Conservation (phyloP, 2,329 filamentous ascomycete genomes). For the Metarhizium humberi region DNA sequence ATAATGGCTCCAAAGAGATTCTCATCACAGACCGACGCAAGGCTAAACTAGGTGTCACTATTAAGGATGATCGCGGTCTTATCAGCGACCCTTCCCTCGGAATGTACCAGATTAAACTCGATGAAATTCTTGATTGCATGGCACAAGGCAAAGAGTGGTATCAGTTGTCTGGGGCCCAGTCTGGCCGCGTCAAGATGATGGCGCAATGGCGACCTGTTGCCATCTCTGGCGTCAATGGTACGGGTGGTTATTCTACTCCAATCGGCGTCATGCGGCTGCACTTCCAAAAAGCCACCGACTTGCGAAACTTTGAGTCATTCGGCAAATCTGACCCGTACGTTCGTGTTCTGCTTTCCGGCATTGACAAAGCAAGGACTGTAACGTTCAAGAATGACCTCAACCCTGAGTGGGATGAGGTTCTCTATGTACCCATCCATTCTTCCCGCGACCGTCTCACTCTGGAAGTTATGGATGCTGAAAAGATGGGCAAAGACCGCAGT, state of each 20-base stretch:
- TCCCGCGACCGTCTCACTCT: constrained; percentile 73
- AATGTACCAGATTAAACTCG: constrained; percentile 89
- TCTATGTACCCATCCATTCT: constrained; percentile 87
- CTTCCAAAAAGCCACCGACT: constrained; percentile 70
- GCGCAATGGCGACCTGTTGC: constrained; percentile 94
- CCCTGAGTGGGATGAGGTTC: constrained; percentile 89
- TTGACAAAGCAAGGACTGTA: constrained; percentile 85
- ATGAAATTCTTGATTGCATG: constrained; percentile 86
- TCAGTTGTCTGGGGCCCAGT: constrained; percentile 70
- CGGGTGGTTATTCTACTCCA: constrained; percentile 83
- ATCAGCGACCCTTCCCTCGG: constrained; percentile 75
- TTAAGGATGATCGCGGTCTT: constrained; percentile 93
- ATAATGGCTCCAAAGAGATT: constrained; percentile 85
- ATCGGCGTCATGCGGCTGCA: constrained; percentile 94
- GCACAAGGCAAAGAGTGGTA: constrained; percentile 96
- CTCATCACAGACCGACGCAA: constrained; percentile 89
- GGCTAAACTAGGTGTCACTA: constrained; percentile 79
- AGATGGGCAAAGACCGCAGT: constrained; percentile 79
- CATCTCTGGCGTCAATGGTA: constrained; percentile 68
- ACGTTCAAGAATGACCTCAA: constrained; percentile 95
- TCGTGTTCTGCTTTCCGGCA: constrained; percentile 77
- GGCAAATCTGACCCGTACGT: constrained; percentile 97
- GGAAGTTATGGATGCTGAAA: constrained; percentile 96
- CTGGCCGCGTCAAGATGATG: constrained; percentile 80
- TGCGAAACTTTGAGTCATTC: constrained; percentile 89